A percentile compares a stretch with the other conserved stretches of the same genome.
Conservation (phyloP, 2,329 filamentous ascomycete genomes). For the Ustilaginoidea virens region DNA sequence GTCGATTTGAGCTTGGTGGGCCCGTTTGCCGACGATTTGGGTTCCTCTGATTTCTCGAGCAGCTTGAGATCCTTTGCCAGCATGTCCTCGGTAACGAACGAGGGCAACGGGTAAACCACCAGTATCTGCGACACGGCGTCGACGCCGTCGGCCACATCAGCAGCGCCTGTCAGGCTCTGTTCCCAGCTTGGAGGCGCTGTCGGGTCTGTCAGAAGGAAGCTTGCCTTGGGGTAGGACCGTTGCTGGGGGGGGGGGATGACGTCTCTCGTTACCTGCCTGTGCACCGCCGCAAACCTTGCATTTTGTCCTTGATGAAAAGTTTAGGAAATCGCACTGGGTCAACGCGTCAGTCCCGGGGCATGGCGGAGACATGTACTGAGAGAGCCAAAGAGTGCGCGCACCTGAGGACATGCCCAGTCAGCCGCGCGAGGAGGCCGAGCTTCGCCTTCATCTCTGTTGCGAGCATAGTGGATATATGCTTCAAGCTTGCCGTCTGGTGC, state of each 20-base stretch:
- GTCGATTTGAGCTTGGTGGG: conserved; percentile 42
- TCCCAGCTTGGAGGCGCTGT: conserved; percentile 13
- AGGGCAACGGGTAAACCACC: conserved; percentile 55
- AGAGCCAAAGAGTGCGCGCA: conserved; percentile 7
- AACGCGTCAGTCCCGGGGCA: conserved; percentile 8
- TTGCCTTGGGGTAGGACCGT: not conserved
- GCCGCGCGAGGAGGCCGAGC: conserved; percentile 8
- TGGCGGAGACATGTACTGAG: not conserved
- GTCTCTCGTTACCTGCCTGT: conserved; percentile 13
- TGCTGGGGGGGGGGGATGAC: not conserved
- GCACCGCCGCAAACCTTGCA: conserved; percentile 23
- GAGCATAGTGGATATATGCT: conserved; percentile 25
- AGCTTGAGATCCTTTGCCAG: conserved; percentile 60
- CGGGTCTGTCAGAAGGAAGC: too few species aligned
- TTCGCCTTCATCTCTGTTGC: conserved; percentile 20
- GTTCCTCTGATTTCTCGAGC: conserved; percentile 45
- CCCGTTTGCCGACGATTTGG: conserved; percentile 27
- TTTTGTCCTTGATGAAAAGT: conserved; percentile 20
- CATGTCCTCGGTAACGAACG: conserved; percentile 55
- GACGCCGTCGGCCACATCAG: conserved; percentile 32
- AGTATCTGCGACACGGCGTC: conserved; percentile 58
- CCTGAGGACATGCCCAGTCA: conserved; percentile 22
- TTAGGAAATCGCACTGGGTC: conserved; percentile 22
- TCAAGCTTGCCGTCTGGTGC: conserved; percentile 21
- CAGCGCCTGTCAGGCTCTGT: conserved; percentile 28